Evolutionary conservation across 805 yeast species (phyloP).

Genomic region (Metschnikowia similis): DNA sequence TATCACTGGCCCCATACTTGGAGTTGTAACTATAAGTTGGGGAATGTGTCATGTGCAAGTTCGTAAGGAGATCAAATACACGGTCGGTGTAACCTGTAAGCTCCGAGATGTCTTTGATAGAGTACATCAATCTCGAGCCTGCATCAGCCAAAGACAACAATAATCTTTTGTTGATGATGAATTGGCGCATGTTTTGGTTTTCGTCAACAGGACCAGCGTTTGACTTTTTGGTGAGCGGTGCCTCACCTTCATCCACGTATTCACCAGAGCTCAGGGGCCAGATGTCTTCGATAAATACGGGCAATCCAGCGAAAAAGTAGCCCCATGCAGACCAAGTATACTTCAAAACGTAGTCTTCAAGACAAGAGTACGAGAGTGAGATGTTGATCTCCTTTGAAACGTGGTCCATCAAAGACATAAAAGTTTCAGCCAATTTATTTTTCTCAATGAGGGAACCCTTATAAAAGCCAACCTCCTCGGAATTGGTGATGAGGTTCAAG

Average conservation of each 20-base stretch:
- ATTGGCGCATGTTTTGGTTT: slow-evolving; percentile 73
- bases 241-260: slow-evolving; percentile 18
- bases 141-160: slow-evolving; percentile 93
- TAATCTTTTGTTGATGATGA: slow-evolving; percentile 84
- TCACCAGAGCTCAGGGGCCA: slow-evolving; percentile 26
- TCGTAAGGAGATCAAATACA: slow-evolving; percentile 70
- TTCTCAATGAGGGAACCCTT: slow-evolving; percentile 83
- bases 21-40: slow-evolving; percentile 49
- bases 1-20: slow-evolving; percentile 43
- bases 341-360: slow-evolving; percentile 84
- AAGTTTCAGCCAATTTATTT: slow-evolving; percentile 55
- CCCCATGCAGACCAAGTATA: slow-evolving; percentile 96
- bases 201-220: slow-evolving; percentile 29
- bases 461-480: slow-evolving; percentile 92
- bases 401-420: slow-evolving; percentile 51
- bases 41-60: slow-evolving; percentile 79
- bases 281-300: slow-evolving; percentile 63
- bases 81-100: slow-evolving; percentile 88
- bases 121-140: slow-evolving; percentile 89
- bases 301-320: slow-evolving; percentile 85
- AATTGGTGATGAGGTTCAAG: slow-evolving; percentile 76
- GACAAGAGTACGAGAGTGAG: slow-evolving; percentile 62
- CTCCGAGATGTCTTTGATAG: slow-evolving; percentile 87
- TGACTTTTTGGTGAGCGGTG: slow-evolving; percentile 9
- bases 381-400: slow-evolving; percentile 50